Percentiles rank a stretch among this genome's conserved stretches.
phyloP scores from a whole-genome alignment of 1,284 basidiomycete species.

The Puccinia brachypodii region DNA sequence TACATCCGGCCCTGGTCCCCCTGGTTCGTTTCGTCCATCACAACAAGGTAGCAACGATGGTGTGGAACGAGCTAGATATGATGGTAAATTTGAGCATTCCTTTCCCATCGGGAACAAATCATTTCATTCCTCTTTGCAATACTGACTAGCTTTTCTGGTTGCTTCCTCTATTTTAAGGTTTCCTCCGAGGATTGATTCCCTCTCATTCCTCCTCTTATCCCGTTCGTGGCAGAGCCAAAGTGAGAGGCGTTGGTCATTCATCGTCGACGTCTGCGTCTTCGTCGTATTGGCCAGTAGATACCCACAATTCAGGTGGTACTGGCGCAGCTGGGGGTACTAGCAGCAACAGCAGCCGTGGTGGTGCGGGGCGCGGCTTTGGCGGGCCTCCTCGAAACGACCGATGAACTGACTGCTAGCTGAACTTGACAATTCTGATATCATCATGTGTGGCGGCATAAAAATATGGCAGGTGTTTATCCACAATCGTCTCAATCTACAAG shows the following conservation, averaged over 20 bases:
- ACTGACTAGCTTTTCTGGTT: background rate
- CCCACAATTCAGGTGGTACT: background rate
- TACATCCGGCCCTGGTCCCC: conserved; percentile 39
- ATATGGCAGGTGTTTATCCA: no score
- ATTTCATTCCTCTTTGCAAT: background rate
- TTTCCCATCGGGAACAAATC: background rate
- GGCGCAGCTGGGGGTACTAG: background rate
- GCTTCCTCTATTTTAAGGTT: background rate
- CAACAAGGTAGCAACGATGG: background rate
- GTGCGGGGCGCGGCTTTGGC: background rate
- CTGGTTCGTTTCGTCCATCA: conserved; percentile 23
- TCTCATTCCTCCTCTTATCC: background rate
- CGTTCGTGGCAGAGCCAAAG: conserved; percentile 26
- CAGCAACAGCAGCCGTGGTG: background rate
- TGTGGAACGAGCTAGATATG: conserved; percentile 31
- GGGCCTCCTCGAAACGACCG: conserved; percentile 16
- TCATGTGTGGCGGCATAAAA: no score
- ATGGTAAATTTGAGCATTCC: conserved; percentile 9
- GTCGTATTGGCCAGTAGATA: conserved; percentile 22
- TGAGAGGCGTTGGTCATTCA: background rate
- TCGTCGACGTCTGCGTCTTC: no score
- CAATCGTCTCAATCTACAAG: no score
- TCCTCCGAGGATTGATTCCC: background rate
- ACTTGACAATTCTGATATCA: background rate
- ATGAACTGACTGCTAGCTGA: background rate